Percentiles rank a stretch among this genome's conserved stretches.
Evolutionary conservation across 2,329 filamentous ascomycete species (phyloP).

Genomic region (Corynespora cassiicola): DNA sequence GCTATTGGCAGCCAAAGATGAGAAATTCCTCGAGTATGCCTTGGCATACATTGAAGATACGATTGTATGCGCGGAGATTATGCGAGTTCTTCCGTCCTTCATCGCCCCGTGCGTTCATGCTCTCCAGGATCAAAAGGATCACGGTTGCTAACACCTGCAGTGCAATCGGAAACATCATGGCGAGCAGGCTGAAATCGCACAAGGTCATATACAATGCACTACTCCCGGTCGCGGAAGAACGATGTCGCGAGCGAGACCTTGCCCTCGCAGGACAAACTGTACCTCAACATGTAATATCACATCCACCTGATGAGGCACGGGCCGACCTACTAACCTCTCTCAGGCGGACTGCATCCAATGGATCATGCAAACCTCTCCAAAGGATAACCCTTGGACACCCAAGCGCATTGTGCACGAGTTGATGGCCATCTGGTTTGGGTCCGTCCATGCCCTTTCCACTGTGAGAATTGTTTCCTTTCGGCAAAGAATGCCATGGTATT

Average conservation of each 20-base stretch:
- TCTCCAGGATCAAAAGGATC: too few relatives aligned
- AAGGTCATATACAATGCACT: conserved; percentile 20
- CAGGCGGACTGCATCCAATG: conserved; percentile 39
- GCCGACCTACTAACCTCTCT: not conserved
- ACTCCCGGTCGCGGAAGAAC: conserved; percentile 18
- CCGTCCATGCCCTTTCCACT: conserved; percentile 33
- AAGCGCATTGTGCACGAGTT: conserved; percentile 34
- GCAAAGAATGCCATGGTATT: not conserved
- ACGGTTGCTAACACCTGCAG: conserved; percentile 2
- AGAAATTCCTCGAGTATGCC: conserved; percentile 27
- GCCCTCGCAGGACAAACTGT: conserved; percentile 14
- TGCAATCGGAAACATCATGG: conserved; percentile 15
- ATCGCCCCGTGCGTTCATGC: not conserved
- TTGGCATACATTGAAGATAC: conserved; percentile 30
- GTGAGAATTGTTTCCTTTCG: conserved; percentile 15
- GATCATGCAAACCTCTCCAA: conserved; percentile 40
- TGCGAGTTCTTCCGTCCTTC: conserved; percentile 27
- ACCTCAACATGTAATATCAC: conserved; percentile 11
- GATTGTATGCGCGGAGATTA: conserved; percentile 30
- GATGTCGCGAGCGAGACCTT: conserved; percentile 17
- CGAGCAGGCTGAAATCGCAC: conserved; percentile 19
- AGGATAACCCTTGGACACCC: conserved; percentile 29
- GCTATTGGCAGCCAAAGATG: conserved; percentile 19
- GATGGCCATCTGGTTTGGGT: conserved; percentile 46
- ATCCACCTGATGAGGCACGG: too few relatives aligned